Percentiles rank a stretch among this genome's conserved stretches.
Conservation (phyloP, 371 early-diverging fungal genomes). For the Mucor piriformis region DNA sequence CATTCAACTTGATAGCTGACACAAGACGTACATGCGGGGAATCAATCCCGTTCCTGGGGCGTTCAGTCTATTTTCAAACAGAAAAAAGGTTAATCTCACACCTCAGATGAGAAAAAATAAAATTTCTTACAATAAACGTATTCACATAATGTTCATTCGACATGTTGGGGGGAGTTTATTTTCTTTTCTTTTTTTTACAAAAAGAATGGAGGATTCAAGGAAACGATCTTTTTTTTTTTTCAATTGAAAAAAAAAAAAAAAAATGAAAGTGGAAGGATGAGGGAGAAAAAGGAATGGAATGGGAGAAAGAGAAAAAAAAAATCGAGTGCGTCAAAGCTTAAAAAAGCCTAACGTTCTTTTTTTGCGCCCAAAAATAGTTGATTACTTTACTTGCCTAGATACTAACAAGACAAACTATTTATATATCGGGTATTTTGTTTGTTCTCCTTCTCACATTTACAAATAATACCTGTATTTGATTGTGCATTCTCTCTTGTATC, state of each 20-base stretch:
- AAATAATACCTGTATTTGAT: too few relatives aligned
- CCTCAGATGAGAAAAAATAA: not conserved
- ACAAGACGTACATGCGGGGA: slow-evolving; percentile 52
- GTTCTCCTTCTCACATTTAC: too few relatives aligned
- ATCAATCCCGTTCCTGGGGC: slow-evolving; percentile 57
- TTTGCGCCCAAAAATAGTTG: too few relatives aligned
- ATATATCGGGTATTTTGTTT: too few relatives aligned
- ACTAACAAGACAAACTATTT: too few relatives aligned
- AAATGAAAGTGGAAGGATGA: not conserved
- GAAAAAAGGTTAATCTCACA: not conserved
- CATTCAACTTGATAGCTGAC: slow-evolving; percentile 50
- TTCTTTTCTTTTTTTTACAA: not conserved
- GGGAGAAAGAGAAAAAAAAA: slow-evolving; percentile 5
- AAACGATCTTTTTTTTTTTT: not conserved
- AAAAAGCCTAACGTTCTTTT: too few relatives aligned
- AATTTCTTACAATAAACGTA: slow-evolving; percentile 9
- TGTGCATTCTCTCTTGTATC: too few relatives aligned
- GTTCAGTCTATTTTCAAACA: slow-evolving; percentile 42
- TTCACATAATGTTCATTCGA: slow-evolving; percentile 5
- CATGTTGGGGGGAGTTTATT: not conserved
- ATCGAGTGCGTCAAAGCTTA: not conserved
- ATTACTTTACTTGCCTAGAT: too few relatives aligned
- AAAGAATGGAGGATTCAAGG: not conserved
- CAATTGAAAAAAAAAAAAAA: slow-evolving; percentile 2
- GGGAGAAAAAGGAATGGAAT: slow-evolving; percentile 15